phyloP scores from a whole-genome alignment of 2,329 filamentous ascomycete genomes.

The Cadophora malorum region DNA sequence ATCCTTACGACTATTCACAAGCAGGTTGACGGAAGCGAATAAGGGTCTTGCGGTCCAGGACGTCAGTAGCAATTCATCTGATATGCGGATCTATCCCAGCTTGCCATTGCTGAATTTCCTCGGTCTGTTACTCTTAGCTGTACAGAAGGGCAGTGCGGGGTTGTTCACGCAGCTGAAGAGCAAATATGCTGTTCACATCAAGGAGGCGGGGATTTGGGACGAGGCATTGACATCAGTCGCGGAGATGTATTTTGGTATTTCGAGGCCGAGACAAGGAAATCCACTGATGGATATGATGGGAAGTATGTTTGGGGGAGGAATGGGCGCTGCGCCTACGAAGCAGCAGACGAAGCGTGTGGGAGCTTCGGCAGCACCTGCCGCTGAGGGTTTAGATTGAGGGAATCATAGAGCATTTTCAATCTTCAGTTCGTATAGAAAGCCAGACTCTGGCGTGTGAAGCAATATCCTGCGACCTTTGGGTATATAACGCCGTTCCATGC shows the following conservation, averaged over 20 bases:
- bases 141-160: slow-evolving; percentile 78
- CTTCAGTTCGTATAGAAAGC: slow-evolving; percentile 11
- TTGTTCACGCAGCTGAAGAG: slow-evolving; percentile 81
- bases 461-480: slow-evolving; percentile 35
- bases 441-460: slow-evolving; percentile 15
- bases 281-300: slow-evolving; percentile 99
- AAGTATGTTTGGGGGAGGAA: slow-evolving; percentile 81
- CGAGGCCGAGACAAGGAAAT: slow-evolving; percentile 86
- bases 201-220: slow-evolving; percentile 79
- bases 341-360: slow-evolving; percentile 48
- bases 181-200: slow-evolving; percentile 81
- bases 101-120: slow-evolving; percentile 96
- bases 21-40: slow-evolving; percentile 63
- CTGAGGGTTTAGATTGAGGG: slow-evolving; percentile 64
- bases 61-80: slow-evolving; percentile 75
- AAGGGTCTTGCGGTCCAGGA: slow-evolving; percentile 75
- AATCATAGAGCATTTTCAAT: neutral
- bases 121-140: slow-evolving; percentile 79
- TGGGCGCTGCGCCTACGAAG: slow-evolving; percentile 49
- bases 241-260: slow-evolving; percentile 96
- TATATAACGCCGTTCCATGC: slow-evolving; percentile 35
- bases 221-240: slow-evolving; percentile 85
- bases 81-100: slow-evolving; percentile 84
- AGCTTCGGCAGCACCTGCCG: slow-evolving; percentile 52
- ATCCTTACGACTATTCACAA: slow-evolving; percentile 78